Evolutionary conservation across 2,329 filamentous ascomycete species (phyloP).

Genomic region (Cercospora berteroae): DNA sequence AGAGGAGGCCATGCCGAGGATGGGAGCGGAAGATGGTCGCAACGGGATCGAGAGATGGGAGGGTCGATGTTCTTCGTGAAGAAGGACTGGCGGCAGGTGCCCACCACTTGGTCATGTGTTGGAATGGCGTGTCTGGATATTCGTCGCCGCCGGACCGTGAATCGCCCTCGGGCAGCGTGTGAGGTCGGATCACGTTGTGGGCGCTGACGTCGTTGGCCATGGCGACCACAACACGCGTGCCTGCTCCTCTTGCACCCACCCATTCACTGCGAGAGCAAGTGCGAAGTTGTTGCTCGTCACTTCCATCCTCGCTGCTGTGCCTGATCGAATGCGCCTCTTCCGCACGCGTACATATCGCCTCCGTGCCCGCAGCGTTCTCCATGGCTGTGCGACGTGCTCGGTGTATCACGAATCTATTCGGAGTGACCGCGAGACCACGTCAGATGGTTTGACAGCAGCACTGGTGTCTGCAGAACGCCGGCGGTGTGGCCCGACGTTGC

Average conservation of each 20-base stretch:
- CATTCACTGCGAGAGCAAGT: not conserved
- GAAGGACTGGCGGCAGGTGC: no score
- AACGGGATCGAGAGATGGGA: no score
- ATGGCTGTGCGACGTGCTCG: constrained; percentile 8
- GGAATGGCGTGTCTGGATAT: no score
- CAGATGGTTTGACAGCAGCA: constrained; percentile 16
- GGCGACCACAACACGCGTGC: not conserved
- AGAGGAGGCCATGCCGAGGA: not conserved
- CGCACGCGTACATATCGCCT: constrained; percentile 10
- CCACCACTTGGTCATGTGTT: not conserved
- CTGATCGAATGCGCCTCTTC: not conserved
- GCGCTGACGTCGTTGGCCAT: not conserved
- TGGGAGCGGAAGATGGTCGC: not conserved
- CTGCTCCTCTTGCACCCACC: not conserved
- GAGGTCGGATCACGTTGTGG: not conserved
- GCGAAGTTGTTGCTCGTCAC: not conserved
- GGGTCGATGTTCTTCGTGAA: not conserved
- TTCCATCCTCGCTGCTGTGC: not conserved
- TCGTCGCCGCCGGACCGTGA: no score
- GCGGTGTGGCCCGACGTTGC: constrained; percentile 9
- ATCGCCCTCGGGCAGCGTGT: no score
- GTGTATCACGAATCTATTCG: constrained; percentile 15
- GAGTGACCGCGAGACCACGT: constrained; percentile 13
- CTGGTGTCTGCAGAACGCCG: constrained; percentile 2
- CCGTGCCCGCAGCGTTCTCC: constrained; percentile 4